phyloP scores from a whole-genome alignment of 2,329 filamentous ascomycete genomes.

The Apiospora pterosperma region DNA sequence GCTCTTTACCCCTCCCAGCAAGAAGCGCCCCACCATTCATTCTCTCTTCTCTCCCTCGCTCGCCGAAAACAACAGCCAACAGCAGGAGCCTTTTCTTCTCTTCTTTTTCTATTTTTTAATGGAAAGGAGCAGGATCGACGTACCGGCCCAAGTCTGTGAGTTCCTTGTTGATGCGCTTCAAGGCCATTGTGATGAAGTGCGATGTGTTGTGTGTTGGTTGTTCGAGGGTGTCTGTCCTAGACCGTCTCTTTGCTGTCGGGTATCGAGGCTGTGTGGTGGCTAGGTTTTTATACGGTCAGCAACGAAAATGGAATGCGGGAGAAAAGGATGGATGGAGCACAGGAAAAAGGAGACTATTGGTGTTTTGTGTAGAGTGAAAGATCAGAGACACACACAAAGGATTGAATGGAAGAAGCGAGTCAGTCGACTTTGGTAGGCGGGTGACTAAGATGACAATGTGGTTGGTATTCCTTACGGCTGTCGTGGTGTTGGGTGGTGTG shows the following conservation, averaged over 20 bases:
- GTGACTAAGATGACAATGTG: conserved; percentile 4
- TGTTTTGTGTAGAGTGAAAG: conserved; percentile 7
- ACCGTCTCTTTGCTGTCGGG: conserved; percentile 8
- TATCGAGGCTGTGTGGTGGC: conserved; percentile 18
- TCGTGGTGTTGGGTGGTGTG: conserved; percentile 7
- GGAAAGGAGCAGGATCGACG: conserved; percentile 29
- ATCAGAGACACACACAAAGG: conserved; percentile 7
- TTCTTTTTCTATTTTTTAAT: no score
- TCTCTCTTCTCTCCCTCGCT: conserved; percentile 12
- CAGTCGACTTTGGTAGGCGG: background rate
- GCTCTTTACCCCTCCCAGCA: conserved; percentile 1
- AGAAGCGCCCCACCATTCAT: conserved; percentile 23
- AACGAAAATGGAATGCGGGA: conserved; percentile 25
- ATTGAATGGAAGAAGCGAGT: background rate
- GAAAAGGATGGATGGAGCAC: conserved; percentile 15
- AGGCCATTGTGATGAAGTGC: conserved; percentile 61
- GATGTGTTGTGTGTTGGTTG: conserved; percentile 19
- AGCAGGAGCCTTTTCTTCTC: background rate
- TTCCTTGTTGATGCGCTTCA: conserved; percentile 95
- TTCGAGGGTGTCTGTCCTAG: conserved; percentile 10
- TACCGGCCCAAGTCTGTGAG: conserved; percentile 88
- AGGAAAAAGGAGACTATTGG: background rate
- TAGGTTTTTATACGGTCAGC: conserved; percentile 20
- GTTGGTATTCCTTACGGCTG: conserved; percentile 4
- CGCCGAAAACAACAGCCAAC: background rate